phyloP scores from a whole-genome alignment of 1,284 basidiomycete species.

The Boletus albobrunnescens region DNA sequence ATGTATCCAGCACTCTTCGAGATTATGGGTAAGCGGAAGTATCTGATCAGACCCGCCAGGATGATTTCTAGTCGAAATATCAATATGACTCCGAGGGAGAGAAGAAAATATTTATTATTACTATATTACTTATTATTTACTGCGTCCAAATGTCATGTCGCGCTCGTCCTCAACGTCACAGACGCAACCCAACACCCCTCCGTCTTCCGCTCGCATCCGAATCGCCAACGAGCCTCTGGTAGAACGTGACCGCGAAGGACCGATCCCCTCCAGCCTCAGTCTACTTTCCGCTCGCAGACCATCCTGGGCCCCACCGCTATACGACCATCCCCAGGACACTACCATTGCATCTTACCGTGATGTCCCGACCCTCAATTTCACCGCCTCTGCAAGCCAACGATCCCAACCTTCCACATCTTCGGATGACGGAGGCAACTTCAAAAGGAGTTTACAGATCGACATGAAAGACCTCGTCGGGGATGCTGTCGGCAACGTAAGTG shows the following conservation, averaged over 20 bases:
- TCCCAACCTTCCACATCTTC: slow-evolving; percentile 37
- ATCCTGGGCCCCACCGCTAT: slow-evolving; percentile 33
- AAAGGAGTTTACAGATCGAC: slow-evolving; percentile 60
- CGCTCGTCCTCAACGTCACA: slow-evolving; percentile 26
- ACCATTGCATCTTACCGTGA: slow-evolving; percentile 31
- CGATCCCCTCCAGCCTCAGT: slow-evolving; percentile 29
- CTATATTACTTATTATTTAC: too few relatives aligned
- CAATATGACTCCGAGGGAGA: too few relatives aligned
- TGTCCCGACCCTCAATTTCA: slow-evolving; percentile 24
- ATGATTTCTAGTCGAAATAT: too few relatives aligned
- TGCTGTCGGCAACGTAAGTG: slow-evolving; percentile 74
- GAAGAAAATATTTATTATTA: too few relatives aligned
- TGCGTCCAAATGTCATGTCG: slow-evolving; percentile 24
- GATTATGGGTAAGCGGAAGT: neutral
- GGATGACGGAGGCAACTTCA: slow-evolving; percentile 55
- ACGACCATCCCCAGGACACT: slow-evolving; percentile 27
- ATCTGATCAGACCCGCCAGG: too few relatives aligned
- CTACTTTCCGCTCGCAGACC: slow-evolving; percentile 33
- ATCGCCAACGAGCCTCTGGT: slow-evolving; percentile 16
- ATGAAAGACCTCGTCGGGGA: slow-evolving; percentile 76
- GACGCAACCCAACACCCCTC: slow-evolving; percentile 6
- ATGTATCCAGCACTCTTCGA: neutral
- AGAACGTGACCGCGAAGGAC: slow-evolving; percentile 26
- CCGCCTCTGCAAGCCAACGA: slow-evolving; percentile 12
- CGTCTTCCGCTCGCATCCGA: slow-evolving; percentile 20